Conservation (phyloP, 2,329 filamentous ascomycete species). For the Fusarium illudens region DNA sequence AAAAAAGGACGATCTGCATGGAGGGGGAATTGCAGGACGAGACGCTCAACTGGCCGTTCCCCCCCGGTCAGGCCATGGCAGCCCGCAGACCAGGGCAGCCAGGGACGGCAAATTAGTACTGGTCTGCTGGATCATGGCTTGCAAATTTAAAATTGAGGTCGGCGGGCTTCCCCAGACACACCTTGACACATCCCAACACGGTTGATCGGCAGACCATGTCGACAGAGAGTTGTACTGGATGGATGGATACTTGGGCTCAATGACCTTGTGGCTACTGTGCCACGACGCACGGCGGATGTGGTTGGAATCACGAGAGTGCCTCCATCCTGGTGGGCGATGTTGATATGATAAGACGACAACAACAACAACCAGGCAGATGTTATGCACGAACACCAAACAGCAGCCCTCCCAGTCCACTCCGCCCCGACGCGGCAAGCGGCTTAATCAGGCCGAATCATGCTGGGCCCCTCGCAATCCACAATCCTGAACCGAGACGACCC, state of each 20-base stretch:
- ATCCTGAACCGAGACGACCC: conserved; percentile 24
- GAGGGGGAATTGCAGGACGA: conserved; percentile 38
- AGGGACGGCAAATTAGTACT: conserved; percentile 41
- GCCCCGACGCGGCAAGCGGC: conserved; percentile 15
- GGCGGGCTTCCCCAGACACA: conserved; percentile 44
- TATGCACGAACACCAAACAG: conserved; percentile 27
- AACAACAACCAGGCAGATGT: conserved; percentile 29
- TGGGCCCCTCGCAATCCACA: conserved; percentile 18
- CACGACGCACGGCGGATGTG: conserved; percentile 19
- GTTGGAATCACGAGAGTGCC: conserved; percentile 4
- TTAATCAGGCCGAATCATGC: conserved; percentile 25
- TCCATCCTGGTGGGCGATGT: not conserved
- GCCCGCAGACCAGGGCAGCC: conserved; percentile 21
- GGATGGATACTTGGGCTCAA: not conserved
- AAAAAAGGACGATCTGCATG: conserved; percentile 32
- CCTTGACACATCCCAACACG: conserved; percentile 21
- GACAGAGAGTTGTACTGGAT: not conserved
- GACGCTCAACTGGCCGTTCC: conserved; percentile 12
- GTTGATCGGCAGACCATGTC: conserved; percentile 36
- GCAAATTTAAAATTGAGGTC: conserved; percentile 44
- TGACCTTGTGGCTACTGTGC: conserved; percentile 15
- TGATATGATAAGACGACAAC: conserved; percentile 28
- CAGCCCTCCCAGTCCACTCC: not conserved
- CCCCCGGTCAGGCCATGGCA: conserved; percentile 28
- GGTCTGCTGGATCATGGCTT: conserved; percentile 42